Base-by-base conservation (phyloP, 805 yeast genomes). In the Zygosaccharomyces bailii region DNA sequence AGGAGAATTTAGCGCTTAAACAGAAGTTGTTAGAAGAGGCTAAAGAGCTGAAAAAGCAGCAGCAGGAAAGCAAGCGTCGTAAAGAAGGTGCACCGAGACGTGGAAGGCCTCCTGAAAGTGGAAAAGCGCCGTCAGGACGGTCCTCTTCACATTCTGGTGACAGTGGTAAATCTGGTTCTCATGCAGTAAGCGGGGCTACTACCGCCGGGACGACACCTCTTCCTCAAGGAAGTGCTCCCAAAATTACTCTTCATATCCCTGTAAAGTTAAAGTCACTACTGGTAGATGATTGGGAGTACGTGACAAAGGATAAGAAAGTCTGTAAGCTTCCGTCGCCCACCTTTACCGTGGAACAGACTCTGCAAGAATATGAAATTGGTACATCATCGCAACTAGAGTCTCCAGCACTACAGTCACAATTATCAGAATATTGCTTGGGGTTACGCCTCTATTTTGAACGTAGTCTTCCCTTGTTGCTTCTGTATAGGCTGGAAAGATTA, bases 251-350 rank as follows among this genome's bases (percentile, higher is more conserved):
- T 11, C 67, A 68, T 10, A 76, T 90, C 5, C 86, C 91, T 1
- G 79, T 80, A 39, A 66, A 72, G 23, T 69, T 91, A 45, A 90
- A 89, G 62, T 69, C 83, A 4, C 56, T 81, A 2, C 68, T 91
- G 30, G 95, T 90, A 1, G 89, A 87, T 61, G 98, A 91, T 68
- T 91, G 98, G 99, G 96, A 91, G 63, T 73, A 72, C 53, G 75
- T 91, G 25, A 89, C 98, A 1, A 86, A 85, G 54, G 86, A 88
- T 53, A 82, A 83, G 41, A 79, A 81, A 60, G 63, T 88, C 34
- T 76, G 86, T 2, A 66, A 74, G 19, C 62, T 90, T 33, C 96
- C 96, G 18, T 0, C 70, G 78, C 11, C 65, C 63, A 27, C 71
- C 71, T 27, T 43, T 2, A 74, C 78, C 0, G 84, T 85, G 1